These are phyloP conservation scores for Melanomma pulvis-pyrius DNA, from an alignment of 495 filamentous ascomycete species.

Conservation along the genomic window DNA sequence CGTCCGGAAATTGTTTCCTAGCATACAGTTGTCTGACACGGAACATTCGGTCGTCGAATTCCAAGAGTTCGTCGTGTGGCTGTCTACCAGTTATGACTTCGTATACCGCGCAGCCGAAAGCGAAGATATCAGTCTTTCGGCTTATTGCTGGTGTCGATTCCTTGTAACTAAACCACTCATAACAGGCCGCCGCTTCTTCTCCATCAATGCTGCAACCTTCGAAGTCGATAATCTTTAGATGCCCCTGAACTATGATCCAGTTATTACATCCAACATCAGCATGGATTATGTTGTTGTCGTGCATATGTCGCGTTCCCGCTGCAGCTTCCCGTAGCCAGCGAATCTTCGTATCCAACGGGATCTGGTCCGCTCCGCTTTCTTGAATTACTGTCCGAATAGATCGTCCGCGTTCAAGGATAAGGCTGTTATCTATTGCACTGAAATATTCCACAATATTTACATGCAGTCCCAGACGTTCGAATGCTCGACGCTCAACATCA, in stretches of 20 bases:
- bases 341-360: conserved; percentile 12
- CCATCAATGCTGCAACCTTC: conserved; percentile 22
- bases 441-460: conserved; percentile 8
- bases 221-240: conserved; percentile 19
- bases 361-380: conserved; percentile 4
- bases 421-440: background rate
- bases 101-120: background rate
- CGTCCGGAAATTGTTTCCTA: background rate
- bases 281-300: conserved; percentile 9
- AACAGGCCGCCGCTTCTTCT: conserved; percentile 2
- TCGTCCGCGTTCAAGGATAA: conserved; percentile 10
- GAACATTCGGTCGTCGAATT: background rate
- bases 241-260: conserved; percentile 3
- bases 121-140: too few species aligned
- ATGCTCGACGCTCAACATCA: too few species aligned
- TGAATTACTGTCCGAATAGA: conserved; percentile 5
- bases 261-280: conserved; percentile 16
- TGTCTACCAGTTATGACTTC: background rate
- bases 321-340: conserved; percentile 10
- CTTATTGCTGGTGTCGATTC: too few species aligned
- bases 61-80: background rate
- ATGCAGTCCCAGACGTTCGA: too few species aligned
- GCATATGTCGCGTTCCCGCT: conserved; percentile 11
- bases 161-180: conserved; percentile 16
- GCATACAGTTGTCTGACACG: background rate